phyloP scores from a whole-genome alignment of 2,329 filamentous ascomycete species.

The Zalaria obscura region DNA sequence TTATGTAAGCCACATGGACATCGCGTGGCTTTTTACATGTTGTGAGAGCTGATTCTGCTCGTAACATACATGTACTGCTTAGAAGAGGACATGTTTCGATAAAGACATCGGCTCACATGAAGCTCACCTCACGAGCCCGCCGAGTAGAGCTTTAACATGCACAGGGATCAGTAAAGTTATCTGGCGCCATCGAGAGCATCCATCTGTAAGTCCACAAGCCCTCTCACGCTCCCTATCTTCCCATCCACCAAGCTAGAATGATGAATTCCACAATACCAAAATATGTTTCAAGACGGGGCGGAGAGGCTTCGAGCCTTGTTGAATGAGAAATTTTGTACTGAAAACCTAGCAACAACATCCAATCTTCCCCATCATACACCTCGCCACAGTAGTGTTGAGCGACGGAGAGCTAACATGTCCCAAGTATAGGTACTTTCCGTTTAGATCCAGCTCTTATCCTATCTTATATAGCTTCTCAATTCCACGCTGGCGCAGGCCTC shows the following conservation, averaged over 20 bases:
- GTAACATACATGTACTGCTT: too few species aligned
- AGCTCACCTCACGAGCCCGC: not conserved
- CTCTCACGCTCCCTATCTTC: not conserved
- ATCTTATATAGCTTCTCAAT: too few species aligned
- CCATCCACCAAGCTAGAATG: not conserved
- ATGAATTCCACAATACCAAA: slow-evolving; percentile 6
- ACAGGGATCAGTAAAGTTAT: not conserved
- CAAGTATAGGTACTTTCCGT: too few species aligned
- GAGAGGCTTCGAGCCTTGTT: slow-evolving; percentile 5
- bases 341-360: not conserved
- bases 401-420: too few species aligned
- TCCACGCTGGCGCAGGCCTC: too few species aligned
- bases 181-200: not conserved
- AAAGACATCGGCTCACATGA: not conserved
- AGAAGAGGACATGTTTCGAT: too few species aligned
- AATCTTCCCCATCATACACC: not conserved
- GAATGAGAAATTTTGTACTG: slow-evolving; percentile 6
- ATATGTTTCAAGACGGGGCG: slow-evolving; percentile 10
- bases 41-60: too few species aligned
- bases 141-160: not conserved
- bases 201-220: not conserved
- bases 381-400: too few species aligned
- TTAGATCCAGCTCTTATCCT: too few species aligned
- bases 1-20: too few species aligned
- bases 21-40: too few species aligned